These are phyloP conservation scores for Pichia deserticola DNA, from an alignment of 805 yeast species.

Conservation along the genomic window DNA sequence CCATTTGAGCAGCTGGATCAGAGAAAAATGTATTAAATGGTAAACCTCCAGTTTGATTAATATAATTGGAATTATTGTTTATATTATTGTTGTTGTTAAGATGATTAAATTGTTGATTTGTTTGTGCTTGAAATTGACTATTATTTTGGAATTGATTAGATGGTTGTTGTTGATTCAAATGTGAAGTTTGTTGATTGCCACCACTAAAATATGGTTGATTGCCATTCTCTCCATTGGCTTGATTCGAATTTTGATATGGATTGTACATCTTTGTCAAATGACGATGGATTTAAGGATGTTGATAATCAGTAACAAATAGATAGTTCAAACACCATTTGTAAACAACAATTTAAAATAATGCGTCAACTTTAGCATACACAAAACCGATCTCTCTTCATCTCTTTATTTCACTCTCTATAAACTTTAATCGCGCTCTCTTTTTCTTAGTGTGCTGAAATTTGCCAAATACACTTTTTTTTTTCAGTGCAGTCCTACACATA, in stretches of 20 bases:
- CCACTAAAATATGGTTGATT: not conserved
- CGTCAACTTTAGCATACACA: no score
- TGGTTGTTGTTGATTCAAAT: conserved; percentile 16
- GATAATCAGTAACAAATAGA: no score
- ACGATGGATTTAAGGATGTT: no score
- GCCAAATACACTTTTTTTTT: no score
- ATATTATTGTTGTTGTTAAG: conserved; percentile 8
- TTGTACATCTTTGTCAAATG: conserved; percentile 27
- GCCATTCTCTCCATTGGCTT: conserved; percentile 6
- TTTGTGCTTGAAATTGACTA: conserved; percentile 19
- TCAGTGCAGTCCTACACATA: no score
- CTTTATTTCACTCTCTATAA: no score
- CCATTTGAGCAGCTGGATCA: conserved; percentile 78
- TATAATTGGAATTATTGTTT: conserved; percentile 10
- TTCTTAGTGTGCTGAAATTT: no score
- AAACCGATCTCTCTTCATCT: no score
- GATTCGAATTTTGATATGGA: conserved; percentile 35
- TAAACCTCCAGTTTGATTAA: conserved; percentile 7
- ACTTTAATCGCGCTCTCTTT: no score
- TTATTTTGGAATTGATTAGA: conserved; percentile 15
- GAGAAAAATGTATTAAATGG: conserved; percentile 42
- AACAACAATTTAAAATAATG: no score
- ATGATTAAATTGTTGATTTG: conserved; percentile 14
- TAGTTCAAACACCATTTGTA: no score
- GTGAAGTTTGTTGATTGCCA: conserved; percentile 1